Base-by-base conservation (phyloP, 225 moss, liverwort and hornwort genomes). In the Lunularia cruciata region DNA sequence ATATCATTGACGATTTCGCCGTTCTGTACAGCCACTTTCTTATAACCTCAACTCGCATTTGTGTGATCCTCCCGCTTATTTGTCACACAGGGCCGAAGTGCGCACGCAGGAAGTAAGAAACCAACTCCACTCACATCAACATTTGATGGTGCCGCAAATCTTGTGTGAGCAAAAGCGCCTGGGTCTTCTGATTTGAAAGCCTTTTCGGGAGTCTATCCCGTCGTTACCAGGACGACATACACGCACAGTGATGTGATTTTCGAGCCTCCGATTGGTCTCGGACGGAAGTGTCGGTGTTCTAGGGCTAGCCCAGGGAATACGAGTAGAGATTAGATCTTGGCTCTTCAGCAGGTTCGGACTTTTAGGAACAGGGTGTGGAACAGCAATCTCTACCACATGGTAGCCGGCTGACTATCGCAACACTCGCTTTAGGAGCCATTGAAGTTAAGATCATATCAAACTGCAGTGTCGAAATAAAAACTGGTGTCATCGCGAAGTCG, bases 241-340 rank as follows among this genome's bases (percentile, higher is more conserved):
- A 70, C 69, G 61, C 70, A 58, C 59, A 48, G 73, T 65, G 73
- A 73, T 74, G 67, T 63, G 53, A 72, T 77, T 71, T 56, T 47
- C 46, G 46, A 45, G 68, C 30, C 39, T 9, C 13, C 37, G 58
- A 70, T 72, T 72, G 60, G 64, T 38, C 20, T 57, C 45, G n/a
- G 37, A 11, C 66, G 70, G 71, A 20, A 39, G 71, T 61, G 32
- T 52, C 73, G 70, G 60, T 67, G 77, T 67, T 71, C 47, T 77
- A 82, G 81, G 81, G 74, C 71, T 72, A 55, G 71, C 13, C 47
- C 55, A 77, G 59, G 77, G 57, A 68, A 42, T 49, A 52, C 48
- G 52, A 58, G 40, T 65, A 42, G 56, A 71, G 43, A 33, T 35
- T 53, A 72, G 74, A 72, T 82, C 77, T 71, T 72, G 33, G 49